Conservation (phyloP, 2,329 filamentous ascomycete genomes). For the Penicillium brasilianum region DNA sequence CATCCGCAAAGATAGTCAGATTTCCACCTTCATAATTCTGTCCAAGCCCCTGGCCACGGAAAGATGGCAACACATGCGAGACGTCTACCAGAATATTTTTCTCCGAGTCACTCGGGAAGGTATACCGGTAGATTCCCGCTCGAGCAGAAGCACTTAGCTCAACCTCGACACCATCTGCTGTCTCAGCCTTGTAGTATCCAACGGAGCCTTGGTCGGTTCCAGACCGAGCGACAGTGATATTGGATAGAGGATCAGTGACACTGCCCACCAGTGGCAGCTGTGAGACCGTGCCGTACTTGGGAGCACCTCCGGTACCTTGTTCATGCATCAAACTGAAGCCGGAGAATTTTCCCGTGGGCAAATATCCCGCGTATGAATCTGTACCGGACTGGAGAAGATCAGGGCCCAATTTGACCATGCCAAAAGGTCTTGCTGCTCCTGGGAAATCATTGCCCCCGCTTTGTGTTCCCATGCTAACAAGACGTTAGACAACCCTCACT, state of each 20-base stretch:
- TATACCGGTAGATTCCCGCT: constrained; percentile 61
- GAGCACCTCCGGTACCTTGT: constrained; percentile 69
- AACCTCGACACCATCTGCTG: constrained; percentile 61
- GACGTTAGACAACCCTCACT: constrained; percentile 10
- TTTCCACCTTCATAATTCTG: constrained; percentile 67
- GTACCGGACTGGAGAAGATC: constrained; percentile 42
- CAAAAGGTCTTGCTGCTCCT: constrained; percentile 49
- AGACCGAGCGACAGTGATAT: constrained; percentile 62
- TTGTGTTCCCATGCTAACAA: constrained; percentile 36
- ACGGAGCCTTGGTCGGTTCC: constrained; percentile 59
- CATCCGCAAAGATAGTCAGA: constrained; percentile 57
- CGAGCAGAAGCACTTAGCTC: constrained; percentile 63
- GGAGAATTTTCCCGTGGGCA: constrained; percentile 56
- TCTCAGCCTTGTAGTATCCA: constrained; percentile 64
- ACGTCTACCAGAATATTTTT: constrained; percentile 65
- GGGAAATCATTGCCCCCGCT: constrained; percentile 51
- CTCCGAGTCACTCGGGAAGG: constrained; percentile 54
- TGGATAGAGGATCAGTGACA: constrained; percentile 60
- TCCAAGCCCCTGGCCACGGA: constrained; percentile 63
- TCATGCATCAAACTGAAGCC: constrained; percentile 70
- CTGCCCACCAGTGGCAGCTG: constrained; percentile 62
- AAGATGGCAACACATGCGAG: constrained; percentile 69
- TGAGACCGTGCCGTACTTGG: constrained; percentile 70
- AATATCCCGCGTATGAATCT: constrained; percentile 51
- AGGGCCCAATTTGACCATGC: constrained; percentile 51